These are phyloP conservation scores for Penicillium capsulatum DNA, from an alignment of 2,329 filamentous ascomycete species.

Conservation along the genomic window DNA sequence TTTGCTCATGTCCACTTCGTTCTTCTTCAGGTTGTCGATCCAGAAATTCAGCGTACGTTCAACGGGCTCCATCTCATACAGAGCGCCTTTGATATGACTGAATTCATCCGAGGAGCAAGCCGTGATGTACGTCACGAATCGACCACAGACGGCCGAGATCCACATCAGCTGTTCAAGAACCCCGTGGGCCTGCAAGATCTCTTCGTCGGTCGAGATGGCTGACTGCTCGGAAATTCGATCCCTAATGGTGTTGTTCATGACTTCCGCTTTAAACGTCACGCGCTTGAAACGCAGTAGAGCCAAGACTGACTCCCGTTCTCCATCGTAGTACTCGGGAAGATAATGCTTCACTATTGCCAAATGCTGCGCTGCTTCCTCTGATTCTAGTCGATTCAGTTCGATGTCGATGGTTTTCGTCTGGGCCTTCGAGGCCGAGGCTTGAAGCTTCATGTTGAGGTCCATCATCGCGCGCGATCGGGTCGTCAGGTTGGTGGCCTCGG, in stretches of 20 bases:
- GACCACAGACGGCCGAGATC: conserved; percentile 76
- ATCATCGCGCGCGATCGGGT: conserved; percentile 89
- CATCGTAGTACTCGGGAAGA: conserved; percentile 75
- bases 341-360: conserved; percentile 85
- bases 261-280: conserved; percentile 78
- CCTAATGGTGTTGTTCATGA: conserved; percentile 73
- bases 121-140: conserved; percentile 75
- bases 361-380: conserved; percentile 83
- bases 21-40: conserved; percentile 77
- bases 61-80: conserved; percentile 86
- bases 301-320: conserved; percentile 79
- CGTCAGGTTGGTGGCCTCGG: conserved; percentile 84
- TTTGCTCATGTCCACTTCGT: conserved; percentile 80
- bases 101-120: conserved; percentile 77
- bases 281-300: conserved; percentile 84
- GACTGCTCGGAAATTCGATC: conserved; percentile 68
- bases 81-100: conserved; percentile 68
- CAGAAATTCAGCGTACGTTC: conserved; percentile 84
- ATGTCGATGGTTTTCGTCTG: conserved; percentile 93
- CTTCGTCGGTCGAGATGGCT: conserved; percentile 66
- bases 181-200: conserved; percentile 74
- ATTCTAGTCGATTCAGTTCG: conserved; percentile 79
- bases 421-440: conserved; percentile 82
- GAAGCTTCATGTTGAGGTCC: conserved; percentile 92
- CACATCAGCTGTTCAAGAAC: conserved; percentile 80